Conservation (phyloP, 257 asterid genomes). For the Nicotiana knightiana region DNA sequence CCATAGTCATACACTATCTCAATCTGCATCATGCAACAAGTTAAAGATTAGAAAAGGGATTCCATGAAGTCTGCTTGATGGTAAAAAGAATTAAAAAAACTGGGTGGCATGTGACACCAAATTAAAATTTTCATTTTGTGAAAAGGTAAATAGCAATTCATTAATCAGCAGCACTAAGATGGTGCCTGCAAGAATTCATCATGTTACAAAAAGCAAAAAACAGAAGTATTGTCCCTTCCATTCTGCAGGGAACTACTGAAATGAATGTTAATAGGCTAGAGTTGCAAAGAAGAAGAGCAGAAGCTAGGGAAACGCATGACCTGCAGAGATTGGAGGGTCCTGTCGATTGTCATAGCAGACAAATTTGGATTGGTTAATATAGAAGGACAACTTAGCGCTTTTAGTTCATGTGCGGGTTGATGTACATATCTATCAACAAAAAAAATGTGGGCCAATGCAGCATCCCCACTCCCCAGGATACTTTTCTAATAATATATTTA, state of each 20-base stretch:
- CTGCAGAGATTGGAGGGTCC: neutral
- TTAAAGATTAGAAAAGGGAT: neutral
- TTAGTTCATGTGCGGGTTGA: neutral
- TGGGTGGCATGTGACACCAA: neutral
- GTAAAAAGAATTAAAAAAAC: neutral
- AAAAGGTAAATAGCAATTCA: neutral
- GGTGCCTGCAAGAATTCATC: neutral
- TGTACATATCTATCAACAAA: neutral
- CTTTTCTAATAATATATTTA: neutral
- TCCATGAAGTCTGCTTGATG: neutral
- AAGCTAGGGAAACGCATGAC: neutral
- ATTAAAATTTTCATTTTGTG: neutral
- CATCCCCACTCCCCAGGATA: neutral
- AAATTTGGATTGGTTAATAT: neutral
- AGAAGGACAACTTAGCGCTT: neutral
- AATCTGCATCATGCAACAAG: slow-evolving; percentile 46
- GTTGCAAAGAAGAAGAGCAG: neutral
- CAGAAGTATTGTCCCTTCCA: neutral
- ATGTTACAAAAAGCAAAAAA: neutral
- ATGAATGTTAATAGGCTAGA: neutral
- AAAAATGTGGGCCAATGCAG: neutral
- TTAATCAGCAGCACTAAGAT: neutral
- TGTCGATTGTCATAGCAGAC: neutral
- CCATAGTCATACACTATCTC: slow-evolving; percentile 82
- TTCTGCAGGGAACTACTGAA: neutral